Evolutionary conservation across 2,329 filamentous ascomycete species (phyloP).

Genomic region (Hymenoscyphus scutula): DNA sequence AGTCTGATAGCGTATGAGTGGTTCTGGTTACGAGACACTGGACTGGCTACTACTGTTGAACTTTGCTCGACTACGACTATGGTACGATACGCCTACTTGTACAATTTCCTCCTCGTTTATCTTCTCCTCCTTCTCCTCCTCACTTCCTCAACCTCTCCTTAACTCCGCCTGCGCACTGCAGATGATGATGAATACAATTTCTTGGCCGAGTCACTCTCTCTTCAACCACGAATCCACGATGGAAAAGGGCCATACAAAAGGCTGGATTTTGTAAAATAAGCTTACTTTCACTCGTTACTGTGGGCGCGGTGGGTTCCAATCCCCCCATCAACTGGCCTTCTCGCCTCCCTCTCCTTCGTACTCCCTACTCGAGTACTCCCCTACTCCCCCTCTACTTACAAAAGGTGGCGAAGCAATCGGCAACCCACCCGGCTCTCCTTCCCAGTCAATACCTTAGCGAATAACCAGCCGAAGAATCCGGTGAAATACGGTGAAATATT

Average conservation of each 20-base stretch:
- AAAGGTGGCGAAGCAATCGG: too few relatives aligned
- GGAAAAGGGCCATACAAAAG: not conserved
- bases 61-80: not conserved
- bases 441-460: too few relatives aligned
- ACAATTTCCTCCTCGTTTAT: not conserved
- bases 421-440: too few relatives aligned
- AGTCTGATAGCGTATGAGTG: not conserved
- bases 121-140: not conserved
- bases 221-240: not conserved
- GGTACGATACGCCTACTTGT: too few relatives aligned
- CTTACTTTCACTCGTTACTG: not conserved
- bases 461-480: too few relatives aligned
- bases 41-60: not conserved
- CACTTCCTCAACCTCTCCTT: not conserved
- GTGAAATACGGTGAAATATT: too few relatives aligned
- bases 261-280: not conserved
- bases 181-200: not conserved
- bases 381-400: too few relatives aligned
- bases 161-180: not conserved
- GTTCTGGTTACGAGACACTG: not conserved
- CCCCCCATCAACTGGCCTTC: too few relatives aligned
- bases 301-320: too few relatives aligned
- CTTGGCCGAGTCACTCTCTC: not conserved
- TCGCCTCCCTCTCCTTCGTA: too few relatives aligned
- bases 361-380: too few relatives aligned